A percentile compares a stretch with the other conserved stretches of the same genome.
These are phyloP conservation scores for Rostrohypoxylon terebratum DNA, from an alignment of 495 filamentous ascomycete species.

Conservation along the genomic window DNA sequence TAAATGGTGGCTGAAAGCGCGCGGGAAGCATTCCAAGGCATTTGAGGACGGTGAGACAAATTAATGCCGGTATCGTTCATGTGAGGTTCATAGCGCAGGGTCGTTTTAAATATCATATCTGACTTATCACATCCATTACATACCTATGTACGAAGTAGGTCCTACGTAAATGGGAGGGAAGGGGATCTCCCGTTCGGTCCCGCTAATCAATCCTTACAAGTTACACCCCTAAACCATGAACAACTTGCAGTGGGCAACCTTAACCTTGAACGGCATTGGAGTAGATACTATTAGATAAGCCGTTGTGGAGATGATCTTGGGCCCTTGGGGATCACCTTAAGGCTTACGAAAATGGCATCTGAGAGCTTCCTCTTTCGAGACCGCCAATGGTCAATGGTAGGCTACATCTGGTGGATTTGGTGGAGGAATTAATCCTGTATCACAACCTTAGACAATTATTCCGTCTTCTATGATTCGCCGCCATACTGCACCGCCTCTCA, in stretches of 20 bases:
- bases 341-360: background rate
- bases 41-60: background rate
- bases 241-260: background rate
- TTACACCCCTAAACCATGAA: too few relatives aligned
- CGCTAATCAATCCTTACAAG: background rate
- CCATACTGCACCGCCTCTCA: background rate
- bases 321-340: conserved; percentile 3
- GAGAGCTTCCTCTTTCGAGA: conserved; percentile 35
- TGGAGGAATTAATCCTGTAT: conserved; percentile 17
- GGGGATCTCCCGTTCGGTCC: conserved; percentile 10
- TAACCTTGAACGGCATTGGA: background rate
- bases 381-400: conserved; percentile 4
- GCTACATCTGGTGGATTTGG: background rate
- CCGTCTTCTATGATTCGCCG: conserved; percentile 1
- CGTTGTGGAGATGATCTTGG: conserved; percentile 7
- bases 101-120: conserved; percentile 4
- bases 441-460: background rate
- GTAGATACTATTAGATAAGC: conserved; percentile 21
- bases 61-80: conserved; percentile 2
- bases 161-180: conserved; percentile 1
- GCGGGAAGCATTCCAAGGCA: background rate
- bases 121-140: conserved; percentile 20
- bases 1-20: background rate
- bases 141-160: too few relatives aligned
- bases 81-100: background rate